A percentile compares a stretch with the other conserved stretches of the same genome.
Conservation (phyloP, 768 basidiomycete genomes). For the Gymnopilus dilepis region DNA sequence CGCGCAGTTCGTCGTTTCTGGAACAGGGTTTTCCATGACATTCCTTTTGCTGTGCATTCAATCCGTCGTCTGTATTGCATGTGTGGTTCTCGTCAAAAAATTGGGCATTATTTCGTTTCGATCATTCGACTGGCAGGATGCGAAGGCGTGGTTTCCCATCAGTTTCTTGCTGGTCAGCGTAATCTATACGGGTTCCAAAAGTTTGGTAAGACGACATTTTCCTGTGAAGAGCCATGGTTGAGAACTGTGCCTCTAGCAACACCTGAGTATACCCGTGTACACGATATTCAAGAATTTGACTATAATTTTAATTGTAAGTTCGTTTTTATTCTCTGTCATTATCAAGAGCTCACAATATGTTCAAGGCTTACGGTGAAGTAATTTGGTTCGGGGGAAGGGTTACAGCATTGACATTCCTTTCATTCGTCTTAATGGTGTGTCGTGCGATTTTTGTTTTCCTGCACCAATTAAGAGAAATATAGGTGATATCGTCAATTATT, state of each 20-base stretch:
- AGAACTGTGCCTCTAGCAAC: slow-evolving; percentile 72
- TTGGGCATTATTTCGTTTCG: slow-evolving; percentile 84
- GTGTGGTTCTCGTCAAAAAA: slow-evolving; percentile 77
- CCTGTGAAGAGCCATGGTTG: slow-evolving; percentile 1
- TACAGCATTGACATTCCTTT: slow-evolving; percentile 83
- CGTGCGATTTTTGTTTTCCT: neutral
- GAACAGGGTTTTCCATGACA: slow-evolving; percentile 93
- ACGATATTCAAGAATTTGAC: slow-evolving; percentile 99
- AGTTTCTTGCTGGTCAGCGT: slow-evolving; percentile 90
- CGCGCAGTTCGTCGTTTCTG: slow-evolving; percentile 92
- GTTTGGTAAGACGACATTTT: slow-evolving; percentile 67
- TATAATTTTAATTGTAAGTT: slow-evolving; percentile 93
- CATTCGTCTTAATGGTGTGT: slow-evolving; percentile 91
- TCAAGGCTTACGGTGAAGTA: slow-evolving; percentile 94
- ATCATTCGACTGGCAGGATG: slow-evolving; percentile 80
- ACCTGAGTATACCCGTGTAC: slow-evolving; percentile 94
- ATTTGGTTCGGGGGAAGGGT: slow-evolving; percentile 94
- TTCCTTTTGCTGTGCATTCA: slow-evolving; percentile 94
- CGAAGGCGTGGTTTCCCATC: slow-evolving; percentile 94
- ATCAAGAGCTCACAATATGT: slow-evolving; percentile 8
- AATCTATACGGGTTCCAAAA: slow-evolving; percentile 98
- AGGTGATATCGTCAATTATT: slow-evolving; percentile 92
- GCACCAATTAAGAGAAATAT: neutral
- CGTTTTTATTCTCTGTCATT: neutral
- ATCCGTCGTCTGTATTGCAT: slow-evolving; percentile 82